Evolutionary conservation across 306 rosid species (phyloP).

Genomic region (Chamaecrista fasciculata): DNA sequence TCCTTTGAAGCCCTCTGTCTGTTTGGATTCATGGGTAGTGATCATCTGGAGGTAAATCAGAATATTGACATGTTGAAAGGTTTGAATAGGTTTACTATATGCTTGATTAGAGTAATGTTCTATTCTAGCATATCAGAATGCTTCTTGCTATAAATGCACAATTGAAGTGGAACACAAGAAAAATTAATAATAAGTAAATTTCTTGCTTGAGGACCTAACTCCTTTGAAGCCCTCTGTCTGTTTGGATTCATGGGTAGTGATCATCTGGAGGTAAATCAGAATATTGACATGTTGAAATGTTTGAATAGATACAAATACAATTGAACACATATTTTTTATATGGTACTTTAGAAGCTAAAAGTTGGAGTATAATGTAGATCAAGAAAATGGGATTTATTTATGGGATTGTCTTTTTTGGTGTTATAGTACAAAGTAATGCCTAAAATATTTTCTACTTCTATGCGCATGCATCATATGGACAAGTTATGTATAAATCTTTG

Average conservation of each 20-base stretch:
- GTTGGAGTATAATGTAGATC: neutral
- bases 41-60: neutral
- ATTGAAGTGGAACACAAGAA: neutral
- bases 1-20: neutral
- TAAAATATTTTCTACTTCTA: too few species aligned
- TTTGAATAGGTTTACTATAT: conserved; percentile 18
- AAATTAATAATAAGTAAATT: neutral
- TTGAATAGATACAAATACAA: neutral
- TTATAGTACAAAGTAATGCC: neutral
- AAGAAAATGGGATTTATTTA: neutral
- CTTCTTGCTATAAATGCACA: neutral
- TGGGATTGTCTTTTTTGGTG: neutral
- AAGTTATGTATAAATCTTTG: conserved; percentile 9
- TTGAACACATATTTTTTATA: neutral
- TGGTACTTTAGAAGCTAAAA: neutral
- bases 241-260: neutral
- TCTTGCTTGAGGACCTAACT: neutral
- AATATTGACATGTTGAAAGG: neutral
- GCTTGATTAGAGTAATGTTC: conserved; percentile 1
- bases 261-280: neutral
- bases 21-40: neutral
- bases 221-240: neutral
- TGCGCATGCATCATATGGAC: neutral
- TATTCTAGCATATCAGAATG: neutral
- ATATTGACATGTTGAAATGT: neutral